A percentile compares a stretch with the other conserved stretches of the same genome.
These are phyloP conservation scores for Mycena chlorophos DNA, from an alignment of 768 basidiomycete genomes.

Conservation along the genomic window DNA sequence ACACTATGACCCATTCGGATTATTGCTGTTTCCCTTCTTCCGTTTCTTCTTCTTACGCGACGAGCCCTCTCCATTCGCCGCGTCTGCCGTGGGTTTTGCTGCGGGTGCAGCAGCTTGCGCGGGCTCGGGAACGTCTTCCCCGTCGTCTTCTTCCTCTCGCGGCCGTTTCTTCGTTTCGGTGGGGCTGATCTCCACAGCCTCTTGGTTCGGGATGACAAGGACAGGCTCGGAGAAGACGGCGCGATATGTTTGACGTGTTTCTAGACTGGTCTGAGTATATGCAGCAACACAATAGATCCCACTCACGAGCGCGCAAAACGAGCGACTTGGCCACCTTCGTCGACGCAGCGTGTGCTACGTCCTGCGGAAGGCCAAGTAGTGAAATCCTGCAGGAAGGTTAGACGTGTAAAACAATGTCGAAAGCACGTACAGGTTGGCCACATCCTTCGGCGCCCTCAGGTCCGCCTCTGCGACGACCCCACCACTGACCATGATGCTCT, in stretches of 20 bases:
- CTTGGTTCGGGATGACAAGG: constrained; percentile 52
- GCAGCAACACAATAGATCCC: neutral
- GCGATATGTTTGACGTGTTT: constrained; percentile 79
- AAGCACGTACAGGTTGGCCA: constrained; percentile 68
- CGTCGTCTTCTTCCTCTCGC: constrained; percentile 21
- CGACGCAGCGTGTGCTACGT: neutral
- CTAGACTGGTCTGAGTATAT: constrained; percentile 40
- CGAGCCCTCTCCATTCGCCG: constrained; percentile 10
- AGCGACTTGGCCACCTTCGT: neutral
- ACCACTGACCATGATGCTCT: constrained; percentile 69
- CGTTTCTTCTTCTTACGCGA: constrained; percentile 32
- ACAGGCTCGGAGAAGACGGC: constrained; percentile 77
- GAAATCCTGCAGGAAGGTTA: constrained; percentile 48
- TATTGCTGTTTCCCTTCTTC: constrained; percentile 26
- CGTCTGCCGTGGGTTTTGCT: neutral
- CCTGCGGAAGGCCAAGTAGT: constrained; percentile 64
- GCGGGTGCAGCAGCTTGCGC: neutral
- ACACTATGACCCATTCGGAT: no score
- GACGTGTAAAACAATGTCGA: neutral
- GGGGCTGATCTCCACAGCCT: neutral
- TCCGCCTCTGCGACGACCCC: constrained; percentile 63
- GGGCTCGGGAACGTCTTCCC: neutral
- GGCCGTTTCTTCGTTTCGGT: constrained; percentile 22
- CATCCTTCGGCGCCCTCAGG: constrained; percentile 69
- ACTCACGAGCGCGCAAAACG: constrained; percentile 71